Base-by-base conservation (phyloP, 2,329 filamentous ascomycete genomes). In the Cladosporium sp. region DNA sequence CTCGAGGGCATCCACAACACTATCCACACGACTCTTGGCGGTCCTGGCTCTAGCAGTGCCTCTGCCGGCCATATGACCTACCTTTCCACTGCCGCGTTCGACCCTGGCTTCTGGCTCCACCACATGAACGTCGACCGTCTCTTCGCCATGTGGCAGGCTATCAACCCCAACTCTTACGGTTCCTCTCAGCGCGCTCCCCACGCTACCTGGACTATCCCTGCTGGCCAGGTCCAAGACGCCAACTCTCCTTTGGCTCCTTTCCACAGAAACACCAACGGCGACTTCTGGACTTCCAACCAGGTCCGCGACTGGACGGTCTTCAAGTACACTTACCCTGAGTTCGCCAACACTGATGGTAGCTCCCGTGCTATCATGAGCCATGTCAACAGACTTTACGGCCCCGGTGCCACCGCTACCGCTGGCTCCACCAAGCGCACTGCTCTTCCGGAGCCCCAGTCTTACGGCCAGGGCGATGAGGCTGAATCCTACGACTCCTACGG, bases 291-390 rank as follows among this genome's bases (percentile, higher is more conserved):
- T 8, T 85, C 85, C 1, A 77, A 82, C 51, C 74, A 72, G 54
- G 76, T 82, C 16, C 76, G 82, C 20, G 72, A 78, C 43, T 59
- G 54, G 54, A 74, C 75, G 35, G 72, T 71, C 2, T 85, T 93
- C 66, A 82, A 82, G 13, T 92, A 92, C 65, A 83, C 80, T 0
- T 93, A 93, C 62, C 75, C 82, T 0, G 87, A 92, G 57, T 78
- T 82, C 39, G 59, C 73, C n/a, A 69, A 65, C 56, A 66, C 58
- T 55, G 67, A 61, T 55, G 69, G 62, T 45, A 53, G 64, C 45
- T 59, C 65, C 0, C 63, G 66, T 2, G 65, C 74, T 1, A 74
- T 91, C 56, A 51, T 38, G 18, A 49, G 48, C 38, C 59, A 60
- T 33, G 50, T 60, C 52, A 87, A 86, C 61, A 68, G 63, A 1